These are phyloP conservation scores for Wallacemonas sp. DNA, from an alignment of 208 protist genomes.

Conservation along the genomic window DNA sequence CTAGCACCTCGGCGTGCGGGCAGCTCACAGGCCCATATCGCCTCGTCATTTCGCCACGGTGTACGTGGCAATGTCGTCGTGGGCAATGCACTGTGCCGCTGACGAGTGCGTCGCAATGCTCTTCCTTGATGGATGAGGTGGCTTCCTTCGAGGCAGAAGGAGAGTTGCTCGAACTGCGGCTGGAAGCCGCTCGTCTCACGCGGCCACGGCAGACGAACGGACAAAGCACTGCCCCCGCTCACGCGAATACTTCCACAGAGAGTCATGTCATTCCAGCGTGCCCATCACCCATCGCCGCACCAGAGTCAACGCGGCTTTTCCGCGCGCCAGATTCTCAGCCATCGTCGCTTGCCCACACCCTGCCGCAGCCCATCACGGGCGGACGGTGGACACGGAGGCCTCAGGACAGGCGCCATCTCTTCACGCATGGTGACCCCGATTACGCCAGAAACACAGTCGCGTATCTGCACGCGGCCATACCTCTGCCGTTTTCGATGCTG, in stretches of 20 bases:
- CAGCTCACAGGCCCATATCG: too few relatives aligned
- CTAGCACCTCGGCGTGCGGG: too few relatives aligned
- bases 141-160: conserved; percentile 30
- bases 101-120: not conserved
- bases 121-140: not conserved
- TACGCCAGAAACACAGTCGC: not conserved
- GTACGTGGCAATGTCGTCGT: not conserved
- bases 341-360: too few relatives aligned
- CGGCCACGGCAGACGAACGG: not conserved
- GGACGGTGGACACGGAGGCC: not conserved
- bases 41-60: not conserved
- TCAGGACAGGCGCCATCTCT: not conserved
- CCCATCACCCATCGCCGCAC: too few relatives aligned
- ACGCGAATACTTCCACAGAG: too few relatives aligned
- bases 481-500: not conserved
- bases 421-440: not conserved
- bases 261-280: too few relatives aligned
- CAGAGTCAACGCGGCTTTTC: too few relatives aligned
- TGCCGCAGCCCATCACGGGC: not conserved
- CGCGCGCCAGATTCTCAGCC: too few relatives aligned
- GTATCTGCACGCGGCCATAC: not conserved
- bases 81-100: not conserved
- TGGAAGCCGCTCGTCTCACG: conserved; percentile 6
- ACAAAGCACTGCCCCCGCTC: too few relatives aligned
- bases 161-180: conserved; percentile 18